These are phyloP conservation scores for Emericellopsis cladophorae DNA, from an alignment of 2,329 filamentous ascomycete genomes.

Conservation along the genomic window DNA sequence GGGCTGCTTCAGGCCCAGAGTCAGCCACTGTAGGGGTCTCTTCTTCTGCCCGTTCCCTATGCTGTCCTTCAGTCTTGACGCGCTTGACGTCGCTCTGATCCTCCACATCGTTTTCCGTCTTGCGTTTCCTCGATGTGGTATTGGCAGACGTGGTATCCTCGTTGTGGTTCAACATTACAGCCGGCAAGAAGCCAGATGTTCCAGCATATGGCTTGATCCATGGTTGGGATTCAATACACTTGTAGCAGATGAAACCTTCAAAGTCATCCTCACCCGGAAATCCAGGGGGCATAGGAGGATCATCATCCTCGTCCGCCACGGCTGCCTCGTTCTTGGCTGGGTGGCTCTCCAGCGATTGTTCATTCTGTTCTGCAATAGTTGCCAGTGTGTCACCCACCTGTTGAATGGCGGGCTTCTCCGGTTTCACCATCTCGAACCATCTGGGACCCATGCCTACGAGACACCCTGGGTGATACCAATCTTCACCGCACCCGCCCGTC, in stretches of 20 bases:
- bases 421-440: constrained; percentile 48
- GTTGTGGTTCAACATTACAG: constrained; percentile 39
- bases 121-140: constrained; percentile 47
- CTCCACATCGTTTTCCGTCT: constrained; percentile 40
- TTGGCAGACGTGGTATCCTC: constrained; percentile 2
- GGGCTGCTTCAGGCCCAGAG: background rate
- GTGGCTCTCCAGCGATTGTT: constrained; percentile 7
- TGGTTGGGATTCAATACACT: constrained; percentile 74
- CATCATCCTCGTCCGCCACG: constrained; percentile 36
- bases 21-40: background rate
- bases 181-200: constrained; percentile 62
- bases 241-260: constrained; percentile 84
- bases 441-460: constrained; percentile 67
- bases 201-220: constrained; percentile 90
- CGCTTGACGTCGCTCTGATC: constrained; percentile 33
- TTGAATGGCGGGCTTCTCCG: constrained; percentile 3
- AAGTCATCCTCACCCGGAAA: constrained; percentile 88
- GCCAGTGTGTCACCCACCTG: constrained; percentile 19
- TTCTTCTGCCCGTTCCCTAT: background rate
- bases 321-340: constrained; percentile 6
- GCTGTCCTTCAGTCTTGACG: constrained; percentile 32
- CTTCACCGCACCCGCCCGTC: constrained; percentile 84
- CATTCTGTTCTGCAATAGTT: constrained; percentile 23
- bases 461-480: constrained; percentile 96
- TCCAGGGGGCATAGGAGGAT: constrained; percentile 62